Base-by-base conservation (phyloP, 768 basidiomycete genomes). In the Auriscalpium vulgare region DNA sequence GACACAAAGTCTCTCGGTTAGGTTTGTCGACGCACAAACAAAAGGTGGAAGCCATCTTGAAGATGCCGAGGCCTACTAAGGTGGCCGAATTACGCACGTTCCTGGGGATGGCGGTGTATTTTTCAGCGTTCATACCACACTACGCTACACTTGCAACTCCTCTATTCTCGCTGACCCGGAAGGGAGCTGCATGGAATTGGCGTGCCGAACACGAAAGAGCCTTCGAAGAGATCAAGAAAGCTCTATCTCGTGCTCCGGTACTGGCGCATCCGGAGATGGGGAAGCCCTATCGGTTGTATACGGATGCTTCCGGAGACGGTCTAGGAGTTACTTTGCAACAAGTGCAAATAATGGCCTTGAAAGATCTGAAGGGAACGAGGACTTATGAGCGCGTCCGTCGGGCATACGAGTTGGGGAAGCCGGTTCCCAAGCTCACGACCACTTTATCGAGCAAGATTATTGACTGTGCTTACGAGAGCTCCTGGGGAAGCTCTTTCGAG, bases 61-160 rank as follows among this genome's bases (percentile, higher is more conserved):
- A n/a, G n/a, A n/a, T n/a, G n/a, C n/a, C n/a, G n/a, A n/a, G n/a
- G n/a, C n/a, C n/a, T n/a, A n/a, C n/a, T n/a, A n/a, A n/a, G n/a
- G n/a, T n/a, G n/a, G n/a, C n/a, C n/a, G n/a, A n/a, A n/a, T n/a
- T n/a, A n/a, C n/a, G n/a, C n/a, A n/a, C n/a, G n/a, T n/a, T n/a
- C n/a, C n/a, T n/a, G n/a, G n/a, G n/a, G n/a, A 65, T 67, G 62
- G 61, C 63, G 40, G 63, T 67, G 0, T 67, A 67, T 47, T 67
- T 66, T 53, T 52, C 62, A 4, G 44, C 59, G 2, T 67, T 61
- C 54, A 63, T 67, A 17, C 64, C 61, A 10, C 64, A 51, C 48
- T 67, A 66, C 46, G 57, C 67, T 1, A 59, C 57, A 50, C 64
- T 68, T 6, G 65, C 59, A 1, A 53, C 59, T 0, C 67, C 67